Base-by-base conservation (phyloP, 2,329 filamentous ascomycete species). In the Shiraia bambusicola region DNA sequence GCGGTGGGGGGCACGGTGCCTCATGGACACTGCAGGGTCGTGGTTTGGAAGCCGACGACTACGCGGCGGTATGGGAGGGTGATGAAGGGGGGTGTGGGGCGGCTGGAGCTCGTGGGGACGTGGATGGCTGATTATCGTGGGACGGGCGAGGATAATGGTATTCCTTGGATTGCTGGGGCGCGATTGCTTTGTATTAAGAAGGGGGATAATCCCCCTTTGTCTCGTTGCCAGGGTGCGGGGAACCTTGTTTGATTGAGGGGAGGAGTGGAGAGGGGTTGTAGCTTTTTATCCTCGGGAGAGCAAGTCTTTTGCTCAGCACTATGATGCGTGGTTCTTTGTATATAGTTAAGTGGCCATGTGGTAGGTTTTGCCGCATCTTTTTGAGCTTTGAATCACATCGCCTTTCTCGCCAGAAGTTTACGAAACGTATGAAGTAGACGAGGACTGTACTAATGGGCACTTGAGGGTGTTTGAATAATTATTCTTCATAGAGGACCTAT, bases 1-100 rank as follows among this genome's bases (percentile, higher is more conserved):
- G 54, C 58, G 6, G 57, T 62, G 41, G 51, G 44, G 3, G 69
- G 61, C 48, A 50, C 42, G n/a, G 55, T 69, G 0, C 63, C 64
- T 6, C 41, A 46, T 0, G 63, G 63, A 22, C 55, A 65, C 46
- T 62, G 58, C 48, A 66, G 63, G 17, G 42, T 59, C 17, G 31
- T 38, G 36, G 31, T 38, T 16, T 38, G 36, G 42, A 43, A 49
- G 25, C 53, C 53, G 15, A 14, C 49, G 15, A 47, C 39, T 22
- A 55, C 53, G 16, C 51, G 53, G 31, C 45, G 49, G 15, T 57
- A 46, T 29, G 53, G 51, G 16, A 37, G 39, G n/a, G 34, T 50
- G 7, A 28, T 40, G 31, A 14, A 48, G 25, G 53, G 53, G 12
- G 50, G 53, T 32, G 28, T 50, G 12, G 53, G 47, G 22, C 19